Percentiles rank a stretch among this genome's conserved stretches.
Conservation (phyloP, 2,329 filamentous ascomycete species). For the Calonectria ilicicola region DNA sequence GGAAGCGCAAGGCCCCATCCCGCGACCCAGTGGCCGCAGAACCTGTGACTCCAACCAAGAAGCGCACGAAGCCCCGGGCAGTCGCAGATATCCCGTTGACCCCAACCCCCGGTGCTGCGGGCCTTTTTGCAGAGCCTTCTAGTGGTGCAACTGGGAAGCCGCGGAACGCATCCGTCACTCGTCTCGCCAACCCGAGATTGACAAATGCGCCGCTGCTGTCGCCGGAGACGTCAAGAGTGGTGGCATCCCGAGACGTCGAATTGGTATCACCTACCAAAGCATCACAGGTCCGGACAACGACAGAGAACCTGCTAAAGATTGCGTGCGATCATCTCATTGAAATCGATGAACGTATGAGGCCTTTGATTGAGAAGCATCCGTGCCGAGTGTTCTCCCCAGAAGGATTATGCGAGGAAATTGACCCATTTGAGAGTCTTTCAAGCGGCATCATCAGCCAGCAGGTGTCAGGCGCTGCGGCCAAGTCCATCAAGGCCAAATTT, state of each 20-base stretch:
- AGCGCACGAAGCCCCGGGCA: constrained; percentile 39
- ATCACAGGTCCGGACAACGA: constrained; percentile 62
- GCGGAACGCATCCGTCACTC: constrained; percentile 56
- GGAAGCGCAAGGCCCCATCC: constrained; percentile 51
- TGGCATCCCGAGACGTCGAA: constrained; percentile 62
- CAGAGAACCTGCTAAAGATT: constrained; percentile 78
- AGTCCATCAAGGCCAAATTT: constrained; percentile 89
- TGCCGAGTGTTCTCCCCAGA: constrained; percentile 85
- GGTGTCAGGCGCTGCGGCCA: constrained; percentile 92
- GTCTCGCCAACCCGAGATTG: constrained; percentile 71
- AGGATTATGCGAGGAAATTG: constrained; percentile 85
- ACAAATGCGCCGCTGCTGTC: constrained; percentile 81
- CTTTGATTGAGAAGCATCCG: constrained; percentile 78
- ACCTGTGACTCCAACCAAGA: constrained; percentile 48
- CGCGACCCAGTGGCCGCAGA: constrained; percentile 36
- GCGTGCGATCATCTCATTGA: constrained; percentile 80
- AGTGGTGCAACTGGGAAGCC: constrained; percentile 51
- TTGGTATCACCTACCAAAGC: constrained; percentile 60
- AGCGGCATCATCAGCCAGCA: constrained; percentile 97
- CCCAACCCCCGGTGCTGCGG: constrained; percentile 59
- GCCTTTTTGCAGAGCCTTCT: constrained; percentile 51
- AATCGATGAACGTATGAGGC: constrained; percentile 78
- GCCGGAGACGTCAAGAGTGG: constrained; percentile 74
- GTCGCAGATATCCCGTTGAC: constrained; percentile 52
- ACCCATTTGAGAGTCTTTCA: constrained; percentile 86